Evolutionary conservation across 345 rosid species (phyloP).

Genomic region (Melaleuca quinquenervia): DNA sequence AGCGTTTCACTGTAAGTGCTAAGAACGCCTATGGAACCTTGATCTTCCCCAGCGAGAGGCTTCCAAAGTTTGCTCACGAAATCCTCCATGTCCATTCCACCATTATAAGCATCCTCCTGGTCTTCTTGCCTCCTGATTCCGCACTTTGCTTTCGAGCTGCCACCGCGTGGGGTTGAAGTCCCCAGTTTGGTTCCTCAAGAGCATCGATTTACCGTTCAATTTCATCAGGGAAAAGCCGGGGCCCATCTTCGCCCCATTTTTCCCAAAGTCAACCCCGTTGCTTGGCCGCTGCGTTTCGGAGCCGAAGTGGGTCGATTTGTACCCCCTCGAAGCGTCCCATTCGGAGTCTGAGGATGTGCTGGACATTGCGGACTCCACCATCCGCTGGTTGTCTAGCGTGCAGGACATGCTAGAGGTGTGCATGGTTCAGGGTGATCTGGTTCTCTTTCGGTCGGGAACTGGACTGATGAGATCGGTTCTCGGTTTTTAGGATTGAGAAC

Average conservation of each 20-base stretch:
- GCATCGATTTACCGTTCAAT: constrained; percentile 45
- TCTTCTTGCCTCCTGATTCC: constrained; percentile 23
- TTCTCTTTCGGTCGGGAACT: too few species aligned
- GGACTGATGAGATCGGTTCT: too few species aligned
- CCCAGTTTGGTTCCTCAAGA: constrained; percentile 70
- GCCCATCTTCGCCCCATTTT: constrained; percentile 27
- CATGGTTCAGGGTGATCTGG: too few species aligned
- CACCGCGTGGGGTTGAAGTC: constrained; percentile 82
- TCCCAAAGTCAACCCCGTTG: not conserved
- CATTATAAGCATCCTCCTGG: constrained; percentile 20
- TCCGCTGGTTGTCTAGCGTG: constrained; percentile 79
- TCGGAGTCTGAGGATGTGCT: constrained; percentile 12
- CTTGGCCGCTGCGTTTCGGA: constrained; percentile 11
- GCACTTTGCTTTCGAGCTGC: constrained; percentile 9
- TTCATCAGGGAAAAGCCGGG: constrained; percentile 56
- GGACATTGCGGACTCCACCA: constrained; percentile 20
- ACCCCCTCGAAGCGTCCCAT: not conserved
- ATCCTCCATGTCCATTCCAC: constrained; percentile 51
- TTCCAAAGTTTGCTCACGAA: constrained; percentile 91
- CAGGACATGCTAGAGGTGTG: constrained; percentile 90
- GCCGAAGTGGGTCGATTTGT: constrained; percentile 1
- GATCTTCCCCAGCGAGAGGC: constrained; percentile 37
- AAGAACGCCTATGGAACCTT: constrained; percentile 25
- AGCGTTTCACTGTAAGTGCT: too few species aligned
- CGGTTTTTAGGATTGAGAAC: too few species aligned